phyloP scores from a whole-genome alignment of 495 filamentous ascomycete genomes.

The Venustampulla echinocandica region DNA sequence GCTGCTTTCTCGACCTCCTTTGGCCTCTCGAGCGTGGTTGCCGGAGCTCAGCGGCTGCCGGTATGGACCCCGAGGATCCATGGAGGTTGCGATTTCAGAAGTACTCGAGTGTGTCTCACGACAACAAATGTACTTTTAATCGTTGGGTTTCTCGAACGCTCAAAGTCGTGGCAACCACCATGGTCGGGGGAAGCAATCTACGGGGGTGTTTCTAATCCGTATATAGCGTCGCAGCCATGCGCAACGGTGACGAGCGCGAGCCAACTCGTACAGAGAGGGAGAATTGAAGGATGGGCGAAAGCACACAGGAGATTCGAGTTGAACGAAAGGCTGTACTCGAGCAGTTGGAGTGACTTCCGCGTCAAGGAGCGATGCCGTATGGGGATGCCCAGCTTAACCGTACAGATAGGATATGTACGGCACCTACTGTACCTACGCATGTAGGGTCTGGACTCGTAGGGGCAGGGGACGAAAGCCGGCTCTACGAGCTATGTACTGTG shows the following conservation, averaged over 20 bases:
- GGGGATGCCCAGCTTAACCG: background rate
- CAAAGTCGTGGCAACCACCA: conserved; percentile 13
- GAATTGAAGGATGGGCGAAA: background rate
- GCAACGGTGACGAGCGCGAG: too few relatives aligned
- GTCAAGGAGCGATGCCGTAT: conserved; percentile 6
- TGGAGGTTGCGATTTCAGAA: too few relatives aligned
- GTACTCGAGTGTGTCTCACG: too few relatives aligned
- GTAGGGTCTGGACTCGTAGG: too few relatives aligned
- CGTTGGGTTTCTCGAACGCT: conserved; percentile 3
- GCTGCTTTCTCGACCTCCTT: conserved; percentile 24
- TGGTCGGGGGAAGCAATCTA: conserved; percentile 4
- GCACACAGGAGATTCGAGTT: background rate
- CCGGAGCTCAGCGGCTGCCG: conserved; percentile 40
- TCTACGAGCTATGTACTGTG: too few relatives aligned
- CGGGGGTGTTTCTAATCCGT: background rate
- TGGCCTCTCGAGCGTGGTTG: conserved; percentile 25
- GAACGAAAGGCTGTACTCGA: conserved; percentile 7
- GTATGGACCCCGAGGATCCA: conserved; percentile 43
- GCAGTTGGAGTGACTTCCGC: too few relatives aligned
- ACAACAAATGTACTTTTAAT: too few relatives aligned
- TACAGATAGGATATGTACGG: too few relatives aligned
- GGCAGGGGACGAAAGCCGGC: too few relatives aligned
- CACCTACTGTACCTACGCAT: too few relatives aligned
- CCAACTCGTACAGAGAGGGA: too few relatives aligned
- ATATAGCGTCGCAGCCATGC: background rate